These are phyloP conservation scores for Lycium ferocissimum DNA, from an alignment of 257 asterid species.

Conservation along the genomic window DNA sequence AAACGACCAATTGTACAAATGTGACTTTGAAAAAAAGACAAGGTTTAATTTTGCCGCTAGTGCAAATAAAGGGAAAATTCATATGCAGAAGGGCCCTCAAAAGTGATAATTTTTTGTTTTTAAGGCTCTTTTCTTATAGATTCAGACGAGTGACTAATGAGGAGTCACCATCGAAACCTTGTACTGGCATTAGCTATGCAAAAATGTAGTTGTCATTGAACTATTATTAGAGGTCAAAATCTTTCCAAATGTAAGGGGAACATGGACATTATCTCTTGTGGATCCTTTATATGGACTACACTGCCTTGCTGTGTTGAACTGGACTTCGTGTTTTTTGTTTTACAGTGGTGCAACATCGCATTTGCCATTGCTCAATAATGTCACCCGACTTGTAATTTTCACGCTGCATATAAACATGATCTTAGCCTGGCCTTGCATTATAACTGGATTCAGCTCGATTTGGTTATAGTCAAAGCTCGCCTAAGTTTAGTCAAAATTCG, in stretches of 20 bases:
- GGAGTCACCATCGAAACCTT: constrained; percentile 15
- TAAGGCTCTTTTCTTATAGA: background rate
- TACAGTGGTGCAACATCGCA: background rate
- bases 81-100: background rate
- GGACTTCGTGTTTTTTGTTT: background rate
- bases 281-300: background rate
- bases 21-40: background rate
- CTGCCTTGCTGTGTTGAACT: constrained; percentile 22
- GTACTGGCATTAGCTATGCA: constrained; percentile 5
- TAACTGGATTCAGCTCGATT: too few species aligned
- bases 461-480: background rate
- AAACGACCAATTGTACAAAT: too few species aligned
- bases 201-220: background rate
- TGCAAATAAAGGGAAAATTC: background rate
- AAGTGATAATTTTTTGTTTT: background rate
- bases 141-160: background rate
- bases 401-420: background rate
- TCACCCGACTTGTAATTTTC: background rate
- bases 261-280: background rate
- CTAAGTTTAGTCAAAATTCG: background rate
- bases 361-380: constrained; percentile 19
- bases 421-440: background rate
- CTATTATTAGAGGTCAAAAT: constrained; percentile 4
- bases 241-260: background rate
- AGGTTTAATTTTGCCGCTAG: background rate